Percentiles rank a stretch among this genome's conserved stretches.
These are phyloP conservation scores for Discostella stelligeroides DNA, from an alignment of 108 stramenopile genomes.

Conservation along the genomic window DNA sequence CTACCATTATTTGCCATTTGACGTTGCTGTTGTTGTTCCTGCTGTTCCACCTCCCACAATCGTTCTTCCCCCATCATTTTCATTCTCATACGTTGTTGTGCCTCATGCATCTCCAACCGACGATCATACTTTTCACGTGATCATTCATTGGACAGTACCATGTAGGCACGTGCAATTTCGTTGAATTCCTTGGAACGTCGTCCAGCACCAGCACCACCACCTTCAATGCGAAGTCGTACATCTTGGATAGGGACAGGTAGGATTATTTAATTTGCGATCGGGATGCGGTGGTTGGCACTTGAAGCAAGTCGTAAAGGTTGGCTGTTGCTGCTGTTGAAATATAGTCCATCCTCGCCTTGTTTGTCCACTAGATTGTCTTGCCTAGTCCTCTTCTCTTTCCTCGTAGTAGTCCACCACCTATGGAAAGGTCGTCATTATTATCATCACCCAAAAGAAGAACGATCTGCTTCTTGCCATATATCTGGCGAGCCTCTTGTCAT, in stretches of 20 bases:
- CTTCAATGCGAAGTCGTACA: slow-evolving; percentile 11
- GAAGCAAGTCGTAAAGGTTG: slow-evolving; percentile 37
- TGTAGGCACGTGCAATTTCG: slow-evolving; percentile 46
- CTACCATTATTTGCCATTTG: background rate
- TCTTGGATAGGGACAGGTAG: too few species aligned
- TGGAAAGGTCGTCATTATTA: too few species aligned
- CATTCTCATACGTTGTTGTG: too few species aligned
- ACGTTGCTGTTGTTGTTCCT: background rate
- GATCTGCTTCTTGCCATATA: too few species aligned
- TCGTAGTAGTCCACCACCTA: too few species aligned
- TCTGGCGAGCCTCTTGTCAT: too few species aligned
- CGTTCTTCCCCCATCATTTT: slow-evolving; percentile 23
- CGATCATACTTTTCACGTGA: slow-evolving; percentile 30
- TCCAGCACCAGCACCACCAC: slow-evolving; percentile 6
- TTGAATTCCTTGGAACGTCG: slow-evolving; percentile 25
- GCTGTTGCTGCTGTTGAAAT: background rate
- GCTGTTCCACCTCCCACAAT: slow-evolving; percentile 8
- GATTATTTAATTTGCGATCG: too few species aligned
- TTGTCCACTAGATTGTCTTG: too few species aligned
- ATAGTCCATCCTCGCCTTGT: too few species aligned
- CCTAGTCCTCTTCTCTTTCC: too few species aligned
- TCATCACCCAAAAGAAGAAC: too few species aligned
- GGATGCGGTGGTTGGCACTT: too few species aligned
- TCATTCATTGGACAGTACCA: slow-evolving; percentile 36
- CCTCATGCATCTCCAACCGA: slow-evolving; percentile 9